Evolutionary conservation across 108 stramenopile species (phyloP).

Genomic region (Cyclostephanos invisitatus): DNA sequence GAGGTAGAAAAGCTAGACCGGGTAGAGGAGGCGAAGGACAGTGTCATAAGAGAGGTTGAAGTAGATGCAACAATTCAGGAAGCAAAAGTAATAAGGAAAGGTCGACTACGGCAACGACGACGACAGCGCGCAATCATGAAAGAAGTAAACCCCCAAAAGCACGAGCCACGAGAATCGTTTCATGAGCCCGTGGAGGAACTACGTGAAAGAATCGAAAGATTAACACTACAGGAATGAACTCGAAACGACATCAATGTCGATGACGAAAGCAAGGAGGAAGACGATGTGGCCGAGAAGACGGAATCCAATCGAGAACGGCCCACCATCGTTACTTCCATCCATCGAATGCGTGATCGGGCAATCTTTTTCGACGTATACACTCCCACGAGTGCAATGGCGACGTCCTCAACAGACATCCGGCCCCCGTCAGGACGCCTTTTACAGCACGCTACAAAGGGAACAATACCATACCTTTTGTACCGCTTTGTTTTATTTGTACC

Average conservation of each 20-base stretch:
- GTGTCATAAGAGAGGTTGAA: too few species aligned
- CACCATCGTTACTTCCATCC: background rate
- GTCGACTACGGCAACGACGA: background rate
- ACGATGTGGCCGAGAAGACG: background rate
- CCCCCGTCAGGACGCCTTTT: background rate
- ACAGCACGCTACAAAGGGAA: too few species aligned
- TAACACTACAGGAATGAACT: background rate
- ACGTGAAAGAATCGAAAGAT: background rate
- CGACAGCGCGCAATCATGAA: too few species aligned
- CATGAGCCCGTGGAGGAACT: background rate
- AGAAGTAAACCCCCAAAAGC: too few species aligned
- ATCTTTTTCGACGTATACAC: background rate
- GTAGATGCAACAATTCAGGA: too few species aligned
- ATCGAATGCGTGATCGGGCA: background rate
- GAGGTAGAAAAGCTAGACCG: too few species aligned
- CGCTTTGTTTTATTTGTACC: too few species aligned
- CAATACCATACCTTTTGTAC: too few species aligned
- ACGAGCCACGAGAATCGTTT: background rate
- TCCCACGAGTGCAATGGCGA: background rate
- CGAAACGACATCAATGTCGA: background rate
- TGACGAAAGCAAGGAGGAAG: background rate
- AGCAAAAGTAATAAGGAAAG: background rate
- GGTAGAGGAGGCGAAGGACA: too few species aligned
- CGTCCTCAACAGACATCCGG: background rate
- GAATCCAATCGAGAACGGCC: background rate